Conservation (phyloP, 306 rosid genomes). For the Arachis hypogaea region DNA sequence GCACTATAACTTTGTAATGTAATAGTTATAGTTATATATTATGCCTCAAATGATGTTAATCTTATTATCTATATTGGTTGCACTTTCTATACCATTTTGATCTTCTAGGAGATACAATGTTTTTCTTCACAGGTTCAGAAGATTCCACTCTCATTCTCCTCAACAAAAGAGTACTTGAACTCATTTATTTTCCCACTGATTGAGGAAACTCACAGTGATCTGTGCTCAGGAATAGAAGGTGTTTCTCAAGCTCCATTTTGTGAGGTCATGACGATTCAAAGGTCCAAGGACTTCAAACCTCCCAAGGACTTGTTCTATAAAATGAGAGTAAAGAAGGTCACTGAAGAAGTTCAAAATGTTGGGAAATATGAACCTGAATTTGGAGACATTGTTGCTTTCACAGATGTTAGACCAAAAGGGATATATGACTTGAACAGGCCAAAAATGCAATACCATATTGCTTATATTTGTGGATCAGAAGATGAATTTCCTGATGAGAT, state of each 20-base stretch:
- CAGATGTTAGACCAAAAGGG: conserved; percentile 46
- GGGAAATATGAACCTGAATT: conserved; percentile 42
- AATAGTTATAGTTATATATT: neutral
- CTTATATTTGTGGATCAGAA: conserved; percentile 39
- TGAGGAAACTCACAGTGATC: conserved; percentile 62
- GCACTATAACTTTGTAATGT: neutral
- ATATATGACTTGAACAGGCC: conserved; percentile 46
- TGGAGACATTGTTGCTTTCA: conserved; percentile 63
- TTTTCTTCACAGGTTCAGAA: conserved; percentile 42
- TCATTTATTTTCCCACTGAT: conserved; percentile 54
- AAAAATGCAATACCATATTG: conserved; percentile 39
- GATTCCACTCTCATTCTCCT: conserved; percentile 54
- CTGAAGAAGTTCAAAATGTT: neutral
- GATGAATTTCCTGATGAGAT: conserved; percentile 9
- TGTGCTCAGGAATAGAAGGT: conserved; percentile 39
- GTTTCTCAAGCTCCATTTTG: conserved; percentile 38
- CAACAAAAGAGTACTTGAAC: conserved; percentile 38
- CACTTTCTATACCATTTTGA: no score
- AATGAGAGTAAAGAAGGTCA: neutral
- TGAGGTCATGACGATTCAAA: conserved; percentile 33
- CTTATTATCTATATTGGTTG: neutral
- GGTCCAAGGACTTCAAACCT: neutral
- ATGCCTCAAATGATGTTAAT: neutral
- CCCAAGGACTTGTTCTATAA: conserved; percentile 38
- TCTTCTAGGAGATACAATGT: no score